Evolutionary conservation across 164 flowering plant species (phyloP).

Genomic region (Aristolochia fimbriata): DNA sequence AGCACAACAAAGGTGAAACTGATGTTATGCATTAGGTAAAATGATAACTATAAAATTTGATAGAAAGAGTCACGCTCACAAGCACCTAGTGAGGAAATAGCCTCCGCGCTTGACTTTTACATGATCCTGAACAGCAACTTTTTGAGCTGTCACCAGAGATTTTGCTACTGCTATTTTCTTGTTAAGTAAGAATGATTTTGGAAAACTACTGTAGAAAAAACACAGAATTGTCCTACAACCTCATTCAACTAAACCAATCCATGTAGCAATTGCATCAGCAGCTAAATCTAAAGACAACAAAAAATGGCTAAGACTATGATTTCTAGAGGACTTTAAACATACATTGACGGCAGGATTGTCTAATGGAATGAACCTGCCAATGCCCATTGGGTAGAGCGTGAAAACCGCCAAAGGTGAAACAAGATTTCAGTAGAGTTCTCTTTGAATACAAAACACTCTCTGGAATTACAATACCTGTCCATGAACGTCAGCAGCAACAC

Average conservation of each 20-base stretch:
- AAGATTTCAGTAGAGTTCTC: not conserved
- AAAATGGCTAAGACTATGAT: too few species aligned
- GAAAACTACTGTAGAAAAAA: too few species aligned
- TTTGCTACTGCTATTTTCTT: too few species aligned
- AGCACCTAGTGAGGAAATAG: too few species aligned
- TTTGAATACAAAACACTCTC: not conserved
- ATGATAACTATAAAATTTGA: not conserved
- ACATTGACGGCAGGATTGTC: not conserved
- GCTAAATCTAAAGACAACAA: too few species aligned
- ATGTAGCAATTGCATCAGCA: too few species aligned
- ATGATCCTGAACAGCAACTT: too few species aligned
- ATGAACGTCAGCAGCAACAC: slow-evolving; percentile 85
- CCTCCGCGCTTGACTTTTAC: too few species aligned
- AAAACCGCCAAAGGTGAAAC: not conserved
- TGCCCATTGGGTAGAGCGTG: not conserved
- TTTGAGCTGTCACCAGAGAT: too few species aligned
- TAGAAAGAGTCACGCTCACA: not conserved
- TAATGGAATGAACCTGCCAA: not conserved
- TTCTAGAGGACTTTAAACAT: not conserved
- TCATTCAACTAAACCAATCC: too few species aligned
- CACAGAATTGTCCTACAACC: too few species aligned
- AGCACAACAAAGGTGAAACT: not conserved
- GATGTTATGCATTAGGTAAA: not conserved
- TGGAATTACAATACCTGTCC: slow-evolving; percentile 58
- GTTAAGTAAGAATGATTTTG: too few species aligned